These are phyloP conservation scores for Blastocystis sp. DNA, from an alignment of 352 stramenopile genomes.

Conservation along the genomic window DNA sequence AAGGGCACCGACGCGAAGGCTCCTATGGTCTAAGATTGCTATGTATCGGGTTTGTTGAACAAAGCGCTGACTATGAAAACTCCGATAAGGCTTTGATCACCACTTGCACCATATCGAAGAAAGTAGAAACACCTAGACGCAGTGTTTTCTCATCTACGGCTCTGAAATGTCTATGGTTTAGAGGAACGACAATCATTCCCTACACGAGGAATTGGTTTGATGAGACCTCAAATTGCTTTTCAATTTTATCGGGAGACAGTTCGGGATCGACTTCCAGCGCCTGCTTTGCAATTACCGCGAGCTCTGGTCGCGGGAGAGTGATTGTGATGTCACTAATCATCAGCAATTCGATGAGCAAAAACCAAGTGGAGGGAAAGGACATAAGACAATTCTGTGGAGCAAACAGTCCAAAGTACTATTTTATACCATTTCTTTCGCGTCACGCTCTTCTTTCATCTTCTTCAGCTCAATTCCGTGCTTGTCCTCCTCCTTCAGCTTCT, in stretches of 20 bases:
- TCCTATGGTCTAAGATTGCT: constrained; percentile 48
- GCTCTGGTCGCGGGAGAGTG: constrained; percentile 8
- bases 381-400: constrained; percentile 8
- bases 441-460: constrained; percentile 48
- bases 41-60: neutral
- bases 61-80: constrained; percentile 26
- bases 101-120: constrained; percentile 68
- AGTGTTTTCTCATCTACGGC: constrained; percentile 54
- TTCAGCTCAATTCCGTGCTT: constrained; percentile 61
- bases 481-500: constrained; percentile 57
- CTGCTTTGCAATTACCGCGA: constrained; percentile 47
- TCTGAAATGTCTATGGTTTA: constrained; percentile 49
- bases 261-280: constrained; percentile 55
- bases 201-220: constrained; percentile 12
- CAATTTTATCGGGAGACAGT: constrained; percentile 29
- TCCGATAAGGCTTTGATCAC: constrained; percentile 35
- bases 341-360: neutral
- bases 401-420: constrained; percentile 12
- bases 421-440: constrained; percentile 52
- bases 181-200: neutral
- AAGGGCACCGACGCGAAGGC: constrained; percentile 23
- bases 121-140: constrained; percentile 56
- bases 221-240: constrained; percentile 12
- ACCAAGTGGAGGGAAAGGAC: constrained; percentile 31
- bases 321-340: constrained; percentile 36